Evolutionary conservation across 1,139 yeast genomes (phyloP), one percentile per base, ranked within the genome.

Genomic region (Lodderomyces jiufengensis): DNA sequence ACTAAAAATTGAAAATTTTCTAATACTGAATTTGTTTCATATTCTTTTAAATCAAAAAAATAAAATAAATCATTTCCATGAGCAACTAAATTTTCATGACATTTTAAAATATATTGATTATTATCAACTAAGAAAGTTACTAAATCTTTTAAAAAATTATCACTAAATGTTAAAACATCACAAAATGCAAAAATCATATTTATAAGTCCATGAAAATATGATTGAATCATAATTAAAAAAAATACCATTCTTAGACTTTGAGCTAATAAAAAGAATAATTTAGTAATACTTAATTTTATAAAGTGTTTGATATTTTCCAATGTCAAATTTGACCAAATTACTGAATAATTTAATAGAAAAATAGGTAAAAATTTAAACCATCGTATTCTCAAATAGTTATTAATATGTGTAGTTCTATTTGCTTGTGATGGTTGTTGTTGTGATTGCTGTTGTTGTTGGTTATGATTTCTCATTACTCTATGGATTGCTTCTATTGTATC

Each of bases 131-230:
- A 29, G 41, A 47, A 65, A 2, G 70, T 60, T 31, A 55, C 34
- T 16, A 57, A 44, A 42, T 66, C 70, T 24, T 45, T 32, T 20
- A 61, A 39, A 34, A 59, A 60, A 39, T 55, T 59, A 14, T 48
- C 46, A 3, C 67, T 59, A 42, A 53, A 63, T 3, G 70, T 61
- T 16, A 59, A 50, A 32, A 55, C 46, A 39, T 61, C 56, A 31
- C 65, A 62, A 38, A 57, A 57, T 27, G 49, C 41, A 32, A 58
- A 48, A 11, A 61, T 36, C 13, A 45, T 33, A 33, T 44, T 40
- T 11, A 55, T 33, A 8, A 50, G 27, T 9, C 44, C 39, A 27
- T 45, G 51, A 31, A 54, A 42, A 36, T 52, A 54, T n/a, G 46
- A 32, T 11, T 47, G 44, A 8, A 55, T 46, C 6, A 56, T 47